These are phyloP conservation scores for Botrytis byssoidea DNA, from an alignment of 2,329 filamentous ascomycete genomes.

Conservation along the genomic window DNA sequence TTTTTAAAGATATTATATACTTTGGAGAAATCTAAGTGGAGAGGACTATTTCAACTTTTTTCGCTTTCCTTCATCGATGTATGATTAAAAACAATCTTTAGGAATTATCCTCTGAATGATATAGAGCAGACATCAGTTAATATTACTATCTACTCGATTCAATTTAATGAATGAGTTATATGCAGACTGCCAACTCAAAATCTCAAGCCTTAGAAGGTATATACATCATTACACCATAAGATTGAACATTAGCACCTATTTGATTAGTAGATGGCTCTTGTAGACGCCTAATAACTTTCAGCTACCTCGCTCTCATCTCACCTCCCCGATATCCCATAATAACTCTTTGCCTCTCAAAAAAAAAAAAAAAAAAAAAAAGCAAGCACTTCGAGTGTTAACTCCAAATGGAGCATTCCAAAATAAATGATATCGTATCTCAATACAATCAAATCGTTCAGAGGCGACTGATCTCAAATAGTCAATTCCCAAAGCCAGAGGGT, in stretches of 20 bases:
- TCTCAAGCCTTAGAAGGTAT: not conserved
- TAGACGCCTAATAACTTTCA: not conserved
- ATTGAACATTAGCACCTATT: fast-evolving
- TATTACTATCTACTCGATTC: too few relatives aligned
- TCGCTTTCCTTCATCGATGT: too few relatives aligned
- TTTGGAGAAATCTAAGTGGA: too few relatives aligned
- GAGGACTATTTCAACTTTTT: too few relatives aligned
- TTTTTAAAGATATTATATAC: too few relatives aligned
- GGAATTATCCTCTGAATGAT: too few relatives aligned
- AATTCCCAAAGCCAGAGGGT: not conserved
- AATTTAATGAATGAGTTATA: too few relatives aligned
- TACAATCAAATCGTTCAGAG: not conserved
- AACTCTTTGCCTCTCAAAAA: not conserved
- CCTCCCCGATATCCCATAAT: fast-evolving
- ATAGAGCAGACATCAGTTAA: too few relatives aligned
- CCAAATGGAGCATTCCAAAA: not conserved
- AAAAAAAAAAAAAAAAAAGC: too few relatives aligned
- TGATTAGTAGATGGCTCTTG: not conserved
- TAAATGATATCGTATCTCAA: not conserved
- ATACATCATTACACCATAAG: fast-evolving
- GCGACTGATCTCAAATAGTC: not conserved
- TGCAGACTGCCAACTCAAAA: too few relatives aligned
- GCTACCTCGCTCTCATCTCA: not conserved
- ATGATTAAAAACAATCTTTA: too few relatives aligned
- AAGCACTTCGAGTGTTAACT: not conserved